Percentiles rank a stretch among this genome's conserved stretches.
phyloP scores from a whole-genome alignment of 306 rosid genomes.

The Lupinus albus region DNA sequence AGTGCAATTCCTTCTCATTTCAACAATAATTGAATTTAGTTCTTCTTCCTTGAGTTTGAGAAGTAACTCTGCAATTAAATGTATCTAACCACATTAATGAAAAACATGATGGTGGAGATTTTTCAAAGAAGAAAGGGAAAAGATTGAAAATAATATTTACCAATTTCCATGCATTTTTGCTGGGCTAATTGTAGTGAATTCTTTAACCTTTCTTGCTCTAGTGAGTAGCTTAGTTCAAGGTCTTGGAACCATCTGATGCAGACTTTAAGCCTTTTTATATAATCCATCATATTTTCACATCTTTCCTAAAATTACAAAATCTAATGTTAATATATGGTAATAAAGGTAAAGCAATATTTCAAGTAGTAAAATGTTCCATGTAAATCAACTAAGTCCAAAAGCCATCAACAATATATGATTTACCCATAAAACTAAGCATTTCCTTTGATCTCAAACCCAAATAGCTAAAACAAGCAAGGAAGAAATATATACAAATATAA shows the following conservation, averaged over 20 bases:
- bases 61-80: slow-evolving; percentile 55
- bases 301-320: slow-evolving; percentile 65
- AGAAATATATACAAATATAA: background rate
- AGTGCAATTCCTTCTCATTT: slow-evolving; percentile 73
- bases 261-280: slow-evolving; percentile 84
- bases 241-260: slow-evolving; percentile 99
- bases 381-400: background rate
- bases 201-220: slow-evolving; percentile 76
- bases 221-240: slow-evolving; percentile 71
- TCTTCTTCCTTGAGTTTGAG: slow-evolving; percentile 89
- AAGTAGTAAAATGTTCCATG: background rate
- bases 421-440: background rate
- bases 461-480: slow-evolving; percentile 3
- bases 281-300: slow-evolving; percentile 89
- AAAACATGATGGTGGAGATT: slow-evolving; percentile 11
- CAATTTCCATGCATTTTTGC: slow-evolving; percentile 71
- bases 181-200: slow-evolving; percentile 67
- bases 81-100: slow-evolving; percentile 29
- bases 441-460: slow-evolving; percentile 31
- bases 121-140: background rate
- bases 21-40: slow-evolving; percentile 69
- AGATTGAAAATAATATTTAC: slow-evolving; percentile 42
- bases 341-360: slow-evolving; percentile 8
- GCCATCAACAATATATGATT: too few species aligned
- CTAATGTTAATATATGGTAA: slow-evolving; percentile 24